These are phyloP conservation scores for Yamadazyma akitaensis DNA, from an alignment of 805 yeast species.

Conservation along the genomic window DNA sequence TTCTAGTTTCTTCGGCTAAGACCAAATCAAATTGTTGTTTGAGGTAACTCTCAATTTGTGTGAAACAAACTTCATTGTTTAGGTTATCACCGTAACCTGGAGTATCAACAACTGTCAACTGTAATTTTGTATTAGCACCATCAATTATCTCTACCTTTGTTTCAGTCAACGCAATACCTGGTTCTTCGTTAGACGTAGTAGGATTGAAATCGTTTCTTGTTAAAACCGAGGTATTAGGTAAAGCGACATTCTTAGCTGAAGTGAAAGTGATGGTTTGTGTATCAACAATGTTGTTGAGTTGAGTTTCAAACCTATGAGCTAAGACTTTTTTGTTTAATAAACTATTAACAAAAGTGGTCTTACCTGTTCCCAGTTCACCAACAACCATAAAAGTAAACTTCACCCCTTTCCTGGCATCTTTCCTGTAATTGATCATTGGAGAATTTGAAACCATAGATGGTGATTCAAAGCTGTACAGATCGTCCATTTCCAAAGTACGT, in stretches of 20 bases:
- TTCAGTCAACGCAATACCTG: conserved; percentile 74
- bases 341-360: conserved; percentile 70
- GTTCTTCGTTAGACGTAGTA: conserved; percentile 55
- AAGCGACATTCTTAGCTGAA: conserved; percentile 51
- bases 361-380: conserved; percentile 76
- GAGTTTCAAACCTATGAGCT: conserved; percentile 52
- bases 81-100: conserved; percentile 79
- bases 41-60: conserved; percentile 61
- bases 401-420: conserved; percentile 69
- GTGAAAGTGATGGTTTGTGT: conserved; percentile 57
- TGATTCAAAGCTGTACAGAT: conserved; percentile 23
- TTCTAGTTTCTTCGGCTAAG: conserved; percentile 82
- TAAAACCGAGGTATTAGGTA: conserved; percentile 53
- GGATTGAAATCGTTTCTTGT: conserved; percentile 61
- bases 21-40: conserved; percentile 78
- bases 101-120: conserved; percentile 61
- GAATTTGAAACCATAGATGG: conserved; percentile 28
- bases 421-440: conserved; percentile 51
- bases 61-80: conserved; percentile 64
- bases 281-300: conserved; percentile 19
- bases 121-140: conserved; percentile 53
- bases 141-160: conserved; percentile 58
- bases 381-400: conserved; percentile 71
- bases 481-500: conserved; percentile 16
- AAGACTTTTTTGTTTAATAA: conserved; percentile 59